Evolutionary conservation across 2,329 filamentous ascomycete genomes (phyloP), one percentile per base, ranked within the genome.

Genomic region (Colletotrichum navitas): DNA sequence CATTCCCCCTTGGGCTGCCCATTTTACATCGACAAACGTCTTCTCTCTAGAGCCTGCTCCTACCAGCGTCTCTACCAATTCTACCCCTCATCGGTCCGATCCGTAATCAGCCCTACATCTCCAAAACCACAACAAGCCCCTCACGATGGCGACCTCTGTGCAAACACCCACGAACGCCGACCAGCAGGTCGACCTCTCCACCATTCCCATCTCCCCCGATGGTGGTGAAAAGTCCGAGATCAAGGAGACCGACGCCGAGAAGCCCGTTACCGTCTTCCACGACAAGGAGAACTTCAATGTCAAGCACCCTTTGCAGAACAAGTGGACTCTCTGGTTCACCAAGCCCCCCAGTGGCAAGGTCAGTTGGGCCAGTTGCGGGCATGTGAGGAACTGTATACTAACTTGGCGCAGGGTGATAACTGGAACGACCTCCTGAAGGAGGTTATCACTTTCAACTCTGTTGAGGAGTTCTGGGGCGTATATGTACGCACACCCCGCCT

Each of bases 261-360:
- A 95, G 80, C 86, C 93, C 63, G 88, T 97, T 78, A 99, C 96
- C 58, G 95, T 99, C 77, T 99, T 99, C 86, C 95, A 99, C 82
- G 94, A 98, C 85, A 93, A 96, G 77, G 93, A 98, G 76, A 98
- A 99, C 88, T 99, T 99, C 90, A 99, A 97, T 79, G 96, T 99
- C 83, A 99, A 98, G 89, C 96, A 99, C 83, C 95, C 95, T 76
- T 89, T 99, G 73, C 95, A 97, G 89, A 93, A 98, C 87, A 93
- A 93, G 81, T 99, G 96, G 96, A 98, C 96, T 71, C 88, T 99
- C 68, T 99, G 97, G 97, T 99, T 98, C 87, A 98, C 95, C 79
- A 98, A 98, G 89, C 95, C 96, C 65, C 93, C 95, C 54, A 97
- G 92, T 81, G 95, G 94, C 85, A 98, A 97, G 92, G 94, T 96